phyloP scores from a whole-genome alignment of 345 rosid species.

The Corchorus capsularis region DNA sequence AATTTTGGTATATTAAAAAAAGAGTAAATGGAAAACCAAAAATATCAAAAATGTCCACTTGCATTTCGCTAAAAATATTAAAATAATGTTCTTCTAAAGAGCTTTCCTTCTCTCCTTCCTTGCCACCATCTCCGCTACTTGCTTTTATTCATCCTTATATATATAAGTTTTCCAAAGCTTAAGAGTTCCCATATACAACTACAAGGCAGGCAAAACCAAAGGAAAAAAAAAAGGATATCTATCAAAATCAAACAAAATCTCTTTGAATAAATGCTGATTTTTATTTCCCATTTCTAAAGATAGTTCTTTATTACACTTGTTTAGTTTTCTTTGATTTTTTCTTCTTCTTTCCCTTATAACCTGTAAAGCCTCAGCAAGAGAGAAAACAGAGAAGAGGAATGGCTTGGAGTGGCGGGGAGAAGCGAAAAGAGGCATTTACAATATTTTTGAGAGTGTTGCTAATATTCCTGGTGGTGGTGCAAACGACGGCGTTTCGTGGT shows the following conservation, averaged over 20 bases:
- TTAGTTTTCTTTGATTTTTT: background rate
- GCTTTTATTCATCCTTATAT: background rate
- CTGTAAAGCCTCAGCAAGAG: background rate
- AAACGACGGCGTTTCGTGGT: conserved; percentile 20
- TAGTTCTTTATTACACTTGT: background rate
- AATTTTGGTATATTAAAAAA: no score
- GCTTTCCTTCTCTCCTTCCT: conserved; percentile 15
- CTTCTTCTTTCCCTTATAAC: background rate
- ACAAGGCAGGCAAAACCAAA: no score
- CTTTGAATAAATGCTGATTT: background rate
- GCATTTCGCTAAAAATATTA: no score
- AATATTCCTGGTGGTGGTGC: conserved; percentile 5
- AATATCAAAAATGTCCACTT: background rate
- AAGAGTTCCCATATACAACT: background rate
- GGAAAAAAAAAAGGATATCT: no score
- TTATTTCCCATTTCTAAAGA: background rate
- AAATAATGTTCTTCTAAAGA: background rate
- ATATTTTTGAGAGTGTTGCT: conserved; percentile 6
- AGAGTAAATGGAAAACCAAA: background rate
- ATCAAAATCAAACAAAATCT: background rate
- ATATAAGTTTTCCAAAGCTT: background rate
- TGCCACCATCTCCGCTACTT: background rate
- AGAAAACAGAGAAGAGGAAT: background rate
- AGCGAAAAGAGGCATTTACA: background rate
- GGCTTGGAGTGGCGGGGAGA: conserved; percentile 17